Conservation (phyloP, 441 rosid species). For the Flueggea neowawraea region DNA sequence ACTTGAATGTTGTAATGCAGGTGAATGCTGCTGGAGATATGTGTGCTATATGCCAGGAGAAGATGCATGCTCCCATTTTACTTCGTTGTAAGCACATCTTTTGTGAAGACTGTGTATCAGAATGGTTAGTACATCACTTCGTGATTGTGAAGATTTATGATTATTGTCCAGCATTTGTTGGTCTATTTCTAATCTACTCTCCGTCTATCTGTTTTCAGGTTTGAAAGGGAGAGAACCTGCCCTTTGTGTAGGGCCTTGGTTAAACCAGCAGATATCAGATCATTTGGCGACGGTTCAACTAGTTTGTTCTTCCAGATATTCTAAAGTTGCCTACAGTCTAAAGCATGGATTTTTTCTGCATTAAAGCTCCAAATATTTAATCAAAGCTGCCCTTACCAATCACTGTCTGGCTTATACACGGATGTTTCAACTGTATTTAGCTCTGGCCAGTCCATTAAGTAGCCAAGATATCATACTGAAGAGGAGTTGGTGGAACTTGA, state of each 20-base stretch:
- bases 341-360: background rate
- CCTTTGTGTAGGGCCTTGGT: constrained; percentile 77
- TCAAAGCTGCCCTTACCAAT: background rate
- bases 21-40: constrained; percentile 73
- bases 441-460: constrained; percentile 15
- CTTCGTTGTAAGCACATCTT: constrained; percentile 76
- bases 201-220: constrained; percentile 32
- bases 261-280: constrained; percentile 64
- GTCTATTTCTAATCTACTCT: background rate
- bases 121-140: constrained; percentile 43
- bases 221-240: constrained; percentile 78
- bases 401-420: no score
- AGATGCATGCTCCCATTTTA: constrained; percentile 71
- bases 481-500: constrained; percentile 17
- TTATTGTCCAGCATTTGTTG: background rate
- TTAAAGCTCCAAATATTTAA: background rate
- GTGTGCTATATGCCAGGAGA: constrained; percentile 81
- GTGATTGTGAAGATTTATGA: background rate
- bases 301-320: constrained; percentile 71
- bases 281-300: constrained; percentile 75
- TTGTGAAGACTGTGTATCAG: constrained; percentile 80
- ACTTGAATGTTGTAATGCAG: constrained; percentile 29
- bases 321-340: constrained; percentile 13
- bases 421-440: constrained; percentile 12
- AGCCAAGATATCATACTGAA: constrained; percentile 17